phyloP scores from a whole-genome alignment of 306 rosid genomes.

The Castanopsis chinensis region DNA sequence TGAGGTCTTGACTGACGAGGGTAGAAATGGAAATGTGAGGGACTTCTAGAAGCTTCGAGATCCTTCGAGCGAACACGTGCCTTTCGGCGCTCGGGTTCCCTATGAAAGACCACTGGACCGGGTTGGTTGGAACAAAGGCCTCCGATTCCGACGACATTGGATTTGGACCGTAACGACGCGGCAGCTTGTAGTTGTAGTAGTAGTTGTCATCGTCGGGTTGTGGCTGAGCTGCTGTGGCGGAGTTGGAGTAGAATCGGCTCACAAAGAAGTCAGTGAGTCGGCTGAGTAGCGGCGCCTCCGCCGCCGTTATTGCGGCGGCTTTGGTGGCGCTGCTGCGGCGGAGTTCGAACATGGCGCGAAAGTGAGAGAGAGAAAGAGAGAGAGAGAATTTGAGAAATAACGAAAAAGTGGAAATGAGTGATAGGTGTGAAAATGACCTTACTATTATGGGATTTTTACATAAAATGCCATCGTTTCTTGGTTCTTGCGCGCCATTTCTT shows the following conservation, averaged over 20 bases:
- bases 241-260: neutral
- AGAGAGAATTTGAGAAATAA: neutral
- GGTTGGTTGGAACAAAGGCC: slow-evolving; percentile 56
- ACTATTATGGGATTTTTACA: no score
- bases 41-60: slow-evolving; percentile 83
- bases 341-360: neutral
- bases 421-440: neutral
- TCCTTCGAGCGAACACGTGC: slow-evolving; percentile 62
- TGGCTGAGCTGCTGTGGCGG: slow-evolving; percentile 8
- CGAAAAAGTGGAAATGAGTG: neutral
- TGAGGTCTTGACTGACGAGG: slow-evolving; percentile 83
- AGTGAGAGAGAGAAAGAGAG: no score
- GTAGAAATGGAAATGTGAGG: slow-evolving; percentile 85
- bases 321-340: neutral
- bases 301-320: neutral
- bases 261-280: neutral
- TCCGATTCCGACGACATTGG: slow-evolving; percentile 39
- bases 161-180: no score
- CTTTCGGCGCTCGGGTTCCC: slow-evolving; percentile 72
- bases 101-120: slow-evolving; percentile 88
- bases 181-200: neutral
- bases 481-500: no score
- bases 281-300: neutral
- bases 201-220: neutral
- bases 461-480: no score